Base-by-base conservation (phyloP, 495 filamentous ascomycete genomes). In the Xylaria sp. region DNA sequence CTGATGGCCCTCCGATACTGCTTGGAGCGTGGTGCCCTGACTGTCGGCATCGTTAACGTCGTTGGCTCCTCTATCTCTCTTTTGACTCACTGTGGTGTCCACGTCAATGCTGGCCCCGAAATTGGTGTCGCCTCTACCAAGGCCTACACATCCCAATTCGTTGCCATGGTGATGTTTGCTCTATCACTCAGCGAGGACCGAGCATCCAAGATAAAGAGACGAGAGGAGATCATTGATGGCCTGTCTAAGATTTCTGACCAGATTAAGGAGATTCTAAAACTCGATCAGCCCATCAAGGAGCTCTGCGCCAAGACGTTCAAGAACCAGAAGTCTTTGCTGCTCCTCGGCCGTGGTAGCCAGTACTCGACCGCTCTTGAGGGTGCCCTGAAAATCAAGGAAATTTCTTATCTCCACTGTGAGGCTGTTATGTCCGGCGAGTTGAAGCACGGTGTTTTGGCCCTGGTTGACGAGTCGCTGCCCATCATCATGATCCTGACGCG, bases 401-500 rank as follows among this genome's bases (percentile, higher is more conserved):
- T 99, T 74, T 98, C 96, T 57, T 99, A 99, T 81, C 92, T 99
- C 62, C 96, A 99, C 81, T 99, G 96, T 81, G 96, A 99, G 85
- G 96, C 96, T 77, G 96, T 99, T 82, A 99, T 99, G 96, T 98
- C 96, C 70, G 96, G 96, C 79, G 96, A 99, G 84, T 84, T 99
- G 73, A 99, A 99, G 86, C 96, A 99, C 80, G 96, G 96, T 85
- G 96, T 99, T 67, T 86, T 99, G 77, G 96, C 96, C 58, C 88
- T 99, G 70, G 96, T 99, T 55, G 96, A 99, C 78, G 96, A 98
- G 87, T 94, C 97, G 81, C 88, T 99, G 37, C 96, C 96, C 68
- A 99, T 99, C 81, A 97, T 99, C 85, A 99, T 99, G 96, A 98
- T 99, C 75, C 85, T 99, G 43, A 99, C 96, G 31, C 91, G 97